phyloP scores from a whole-genome alignment of 441 rosid species.

The Jatropha podagrica region DNA sequence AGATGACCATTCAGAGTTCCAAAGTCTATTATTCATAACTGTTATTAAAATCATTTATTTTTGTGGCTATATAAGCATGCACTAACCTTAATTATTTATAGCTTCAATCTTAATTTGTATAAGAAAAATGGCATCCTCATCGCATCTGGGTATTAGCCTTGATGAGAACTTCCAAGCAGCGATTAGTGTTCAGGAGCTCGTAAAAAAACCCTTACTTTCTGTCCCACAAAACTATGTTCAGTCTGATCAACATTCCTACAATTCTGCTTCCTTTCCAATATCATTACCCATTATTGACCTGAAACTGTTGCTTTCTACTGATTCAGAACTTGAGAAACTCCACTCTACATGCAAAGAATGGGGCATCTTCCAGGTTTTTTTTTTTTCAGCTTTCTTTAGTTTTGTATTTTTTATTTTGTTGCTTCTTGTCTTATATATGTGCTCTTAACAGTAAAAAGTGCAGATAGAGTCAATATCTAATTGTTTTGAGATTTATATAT shows the following conservation, averaged over 20 bases:
- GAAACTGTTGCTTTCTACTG: constrained; percentile 12
- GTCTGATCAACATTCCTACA: constrained; percentile 6
- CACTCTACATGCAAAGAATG: constrained; percentile 45
- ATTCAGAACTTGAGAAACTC: constrained; percentile 38
- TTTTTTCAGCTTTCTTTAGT: background rate
- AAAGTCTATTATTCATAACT: too few relatives aligned
- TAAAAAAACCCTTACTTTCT: constrained; percentile 14
- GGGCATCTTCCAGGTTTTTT: constrained; percentile 48
- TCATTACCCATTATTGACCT: constrained; percentile 28
- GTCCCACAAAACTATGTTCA: constrained; percentile 17
- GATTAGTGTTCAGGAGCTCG: constrained; percentile 29
- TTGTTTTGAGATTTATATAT: background rate
- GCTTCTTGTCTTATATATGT: background rate
- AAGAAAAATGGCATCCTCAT: constrained; percentile 13
- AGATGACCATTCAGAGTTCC: too few relatives aligned
- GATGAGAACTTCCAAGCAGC: background rate
- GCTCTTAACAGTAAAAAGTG: background rate
- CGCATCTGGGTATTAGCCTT: background rate
- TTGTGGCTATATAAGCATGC: background rate
- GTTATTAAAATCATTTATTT: too few relatives aligned
- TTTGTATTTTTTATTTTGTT: background rate
- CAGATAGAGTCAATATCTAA: background rate
- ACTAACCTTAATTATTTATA: background rate
- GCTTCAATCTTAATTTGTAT: background rate
- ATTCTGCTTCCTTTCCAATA: background rate